Evolutionary conservation across 169 alveolate species (phyloP), one percentile per base, ranked within the genome.

Genomic region (Cryptosporidium viatorum): DNA sequence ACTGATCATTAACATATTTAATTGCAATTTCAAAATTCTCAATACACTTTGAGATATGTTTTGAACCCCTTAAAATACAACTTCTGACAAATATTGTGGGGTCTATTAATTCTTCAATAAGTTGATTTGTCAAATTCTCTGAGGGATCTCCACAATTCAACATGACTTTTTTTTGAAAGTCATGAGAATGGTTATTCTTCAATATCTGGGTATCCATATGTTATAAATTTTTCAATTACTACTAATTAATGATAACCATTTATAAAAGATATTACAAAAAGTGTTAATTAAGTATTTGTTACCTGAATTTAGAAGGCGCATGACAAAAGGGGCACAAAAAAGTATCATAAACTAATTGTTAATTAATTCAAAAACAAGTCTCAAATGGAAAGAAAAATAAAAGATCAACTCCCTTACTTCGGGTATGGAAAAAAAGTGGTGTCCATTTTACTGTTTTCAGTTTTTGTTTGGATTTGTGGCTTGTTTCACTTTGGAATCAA

Each of bases 11-110:
- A 35, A 80, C 33, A 43, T 80, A 67, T n/a, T 37, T 43, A 45
- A 41, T 80, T 41, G 75, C 75, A n/a, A 43, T 59, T 23, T 65
- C 89, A 62, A 80, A 45, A 45, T 65, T 65, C 16, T 80, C 26
- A 18, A 60, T 80, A 48, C 89, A 80, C 18, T 50, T 23, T 35
- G 89, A 80, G 45, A 62, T 37, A 18, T 80, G 70, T 26, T 59
- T 62, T 18, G 74, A 41, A 18, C 89, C 89, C 29, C 74, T 59
- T 43, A 80, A 37, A 31, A 80, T 43, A 52, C 89, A 80, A 45
- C 89, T 59, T 45, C 80, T 59, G 41, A 80, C 68, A 80, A 80
- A 80, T 59, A 62, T 26, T 18, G 69, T 80, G 21, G 89, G 89
- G 48, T 80, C 75, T 35, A 29, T 26, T n/a, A 80, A 65, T 43